Evolutionary conservation across 2,329 filamentous ascomycete genomes (phyloP), one percentile per base, ranked within the genome.

Genomic region (Sclerotinia glacialis): DNA sequence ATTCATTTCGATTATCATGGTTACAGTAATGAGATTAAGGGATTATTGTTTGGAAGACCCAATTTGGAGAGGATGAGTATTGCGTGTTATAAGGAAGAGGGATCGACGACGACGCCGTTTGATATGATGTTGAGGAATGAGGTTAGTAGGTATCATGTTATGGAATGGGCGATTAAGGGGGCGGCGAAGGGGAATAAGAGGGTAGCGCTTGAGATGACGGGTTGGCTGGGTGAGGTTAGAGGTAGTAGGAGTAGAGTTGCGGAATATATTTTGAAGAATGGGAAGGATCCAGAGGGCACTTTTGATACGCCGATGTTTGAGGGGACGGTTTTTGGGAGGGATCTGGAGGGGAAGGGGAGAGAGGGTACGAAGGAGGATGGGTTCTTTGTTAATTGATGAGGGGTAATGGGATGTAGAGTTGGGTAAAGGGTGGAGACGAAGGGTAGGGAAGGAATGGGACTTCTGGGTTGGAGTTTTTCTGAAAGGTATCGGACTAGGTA

Each of bases 1-100:
- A 79, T 89, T 7, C 82, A 85, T 73, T 87, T 90, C 78, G 89
- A 89, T 75, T 90, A 89, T 72, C 87, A 90, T 71, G 87, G 87
- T 14, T 89, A 90, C 71, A 76, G 81, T 5, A 80, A 81, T 1
- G 86, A 89, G 73, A 75, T 90, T 65, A 82, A 85, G 67, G 86
- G 86, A 0, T 73, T 89, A 34, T 75, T 89, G 3, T 89, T 89
- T 72, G 85, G 85, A 0, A 79, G 86, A 0, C 80, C 79, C 0
- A 77, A 78, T 12, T 71, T 84, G 21, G 79, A 84, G 6, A 80
- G 85, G 3, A 81, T 88, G 68, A 81, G 76, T 0, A 82, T 89
- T 9, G 81, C 81, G 18, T 85, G 83, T 5, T 90, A 89, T 70
- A 81, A 81, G 34, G 87, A 90, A 72, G 87, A 90, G 75, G 87